Conservation (phyloP, 306 rosid genomes). For the Argentina anserina region DNA sequence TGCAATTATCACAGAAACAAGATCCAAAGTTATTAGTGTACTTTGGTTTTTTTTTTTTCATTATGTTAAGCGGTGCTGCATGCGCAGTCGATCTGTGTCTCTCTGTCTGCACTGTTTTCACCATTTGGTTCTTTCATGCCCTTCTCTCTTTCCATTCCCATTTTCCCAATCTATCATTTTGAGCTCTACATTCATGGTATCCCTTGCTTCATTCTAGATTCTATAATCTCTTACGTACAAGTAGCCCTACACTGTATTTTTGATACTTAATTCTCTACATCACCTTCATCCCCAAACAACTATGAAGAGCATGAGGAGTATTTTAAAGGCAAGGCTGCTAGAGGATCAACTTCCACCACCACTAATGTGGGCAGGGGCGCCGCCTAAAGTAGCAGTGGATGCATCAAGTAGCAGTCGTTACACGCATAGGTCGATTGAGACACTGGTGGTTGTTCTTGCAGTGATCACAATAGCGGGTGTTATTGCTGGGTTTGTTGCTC, state of each 20-base stretch:
- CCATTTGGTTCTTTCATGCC: constrained; percentile 3
- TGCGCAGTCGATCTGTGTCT: background rate
- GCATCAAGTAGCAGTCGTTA: constrained; percentile 25
- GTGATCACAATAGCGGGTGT: constrained; percentile 68
- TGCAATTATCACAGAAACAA: constrained; percentile 34
- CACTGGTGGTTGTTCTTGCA: constrained; percentile 71
- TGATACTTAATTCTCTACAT: background rate
- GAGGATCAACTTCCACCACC: constrained; percentile 37
- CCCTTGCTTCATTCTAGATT: background rate
- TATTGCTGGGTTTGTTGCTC: constrained; percentile 67
- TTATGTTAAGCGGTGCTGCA: no score
- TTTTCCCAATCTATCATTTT: background rate
- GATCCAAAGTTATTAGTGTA: constrained; percentile 35
- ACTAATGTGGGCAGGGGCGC: background rate
- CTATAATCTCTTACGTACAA: no score
- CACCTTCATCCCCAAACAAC: background rate
- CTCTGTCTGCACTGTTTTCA: background rate
- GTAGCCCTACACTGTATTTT: background rate
- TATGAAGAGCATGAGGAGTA: background rate
- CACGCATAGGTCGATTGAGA: constrained; percentile 61
- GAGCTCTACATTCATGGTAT: background rate
- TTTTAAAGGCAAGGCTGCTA: constrained; percentile 27
- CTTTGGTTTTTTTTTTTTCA: background rate
- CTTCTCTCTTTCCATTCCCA: background rate
- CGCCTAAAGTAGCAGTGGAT: constrained; percentile 18